Conservation (phyloP, 306 rosid genomes). For the Prosopis cineraria region DNA sequence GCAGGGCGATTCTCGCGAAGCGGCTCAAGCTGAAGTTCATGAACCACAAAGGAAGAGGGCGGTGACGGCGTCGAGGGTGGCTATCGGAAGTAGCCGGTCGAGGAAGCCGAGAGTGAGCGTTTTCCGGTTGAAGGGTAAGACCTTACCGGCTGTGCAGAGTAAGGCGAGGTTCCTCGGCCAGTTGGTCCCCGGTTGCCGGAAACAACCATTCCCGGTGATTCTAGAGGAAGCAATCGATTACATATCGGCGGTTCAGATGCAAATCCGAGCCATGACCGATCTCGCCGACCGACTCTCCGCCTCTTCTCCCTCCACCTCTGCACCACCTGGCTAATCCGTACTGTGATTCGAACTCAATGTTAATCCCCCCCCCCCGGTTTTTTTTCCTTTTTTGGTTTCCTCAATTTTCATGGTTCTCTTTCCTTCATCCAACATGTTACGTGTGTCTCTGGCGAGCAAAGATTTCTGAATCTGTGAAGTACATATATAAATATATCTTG, state of each 20-base stretch:
- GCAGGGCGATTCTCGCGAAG: conserved; percentile 77
- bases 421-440: neutral
- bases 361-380: no score
- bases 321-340: conserved; percentile 38
- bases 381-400: neutral
- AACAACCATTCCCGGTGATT: conserved; percentile 80
- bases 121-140: conserved; percentile 66
- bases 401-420: neutral
- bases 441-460: conserved; percentile 30
- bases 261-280: conserved; percentile 85
- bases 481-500: conserved; percentile 37
- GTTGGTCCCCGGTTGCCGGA: conserved; percentile 93
- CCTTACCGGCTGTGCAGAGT: conserved; percentile 72
- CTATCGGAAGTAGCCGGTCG: conserved; percentile 39
- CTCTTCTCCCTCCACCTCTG: conserved; percentile 33
- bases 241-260: conserved; percentile 94
- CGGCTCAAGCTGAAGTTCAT: conserved; percentile 79
- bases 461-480: conserved; percentile 43
- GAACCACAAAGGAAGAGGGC: conserved; percentile 47
- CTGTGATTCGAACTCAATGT: neutral
- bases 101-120: conserved; percentile 75
- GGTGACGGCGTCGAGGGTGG: conserved; percentile 7
- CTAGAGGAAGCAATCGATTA: conserved; percentile 87
- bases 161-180: conserved; percentile 75
- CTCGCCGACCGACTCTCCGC: conserved; percentile 64